A percentile compares a stretch with the other conserved stretches of the same genome.
These are phyloP conservation scores for Onygenales sp. DNA, from an alignment of 2,329 filamentous ascomycete species.

Conservation along the genomic window DNA sequence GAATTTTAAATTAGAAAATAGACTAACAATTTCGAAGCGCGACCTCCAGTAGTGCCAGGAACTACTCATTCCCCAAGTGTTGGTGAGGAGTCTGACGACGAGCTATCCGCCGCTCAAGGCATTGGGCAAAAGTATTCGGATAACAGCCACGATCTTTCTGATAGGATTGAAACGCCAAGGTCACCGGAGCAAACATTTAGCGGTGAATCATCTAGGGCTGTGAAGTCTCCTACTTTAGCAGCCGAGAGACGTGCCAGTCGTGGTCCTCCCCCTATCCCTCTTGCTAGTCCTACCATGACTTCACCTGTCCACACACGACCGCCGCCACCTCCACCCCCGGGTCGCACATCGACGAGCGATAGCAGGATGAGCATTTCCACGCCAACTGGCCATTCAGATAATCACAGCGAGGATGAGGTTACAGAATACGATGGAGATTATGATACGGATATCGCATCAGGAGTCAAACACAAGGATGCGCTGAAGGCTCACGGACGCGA, in stretches of 20 bases:
- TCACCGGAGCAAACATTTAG: not conserved
- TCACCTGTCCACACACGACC: constrained; percentile 48
- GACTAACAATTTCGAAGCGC: constrained; percentile 40
- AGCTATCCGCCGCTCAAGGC: constrained; percentile 49
- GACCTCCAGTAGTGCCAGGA: constrained; percentile 49
- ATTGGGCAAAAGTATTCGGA: constrained; percentile 15
- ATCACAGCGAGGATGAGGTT: constrained; percentile 65
- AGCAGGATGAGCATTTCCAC: constrained; percentile 32
- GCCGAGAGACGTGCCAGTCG: constrained; percentile 35
- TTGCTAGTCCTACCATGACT: constrained; percentile 28
- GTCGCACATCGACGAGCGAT: constrained; percentile 53
- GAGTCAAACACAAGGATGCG: constrained; percentile 87
- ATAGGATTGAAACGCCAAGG: not conserved
- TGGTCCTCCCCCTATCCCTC: constrained; percentile 30
- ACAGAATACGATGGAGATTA: constrained; percentile 97
- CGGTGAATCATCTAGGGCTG: constrained; percentile 1
- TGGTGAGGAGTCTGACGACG: constrained; percentile 83
- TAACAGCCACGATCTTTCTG: constrained; percentile 12
- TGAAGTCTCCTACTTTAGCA: constrained; percentile 20
- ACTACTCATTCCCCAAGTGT: constrained; percentile 57
- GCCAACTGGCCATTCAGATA: constrained; percentile 39
- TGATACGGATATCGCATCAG: constrained; percentile 93
- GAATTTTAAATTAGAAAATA: not conserved
- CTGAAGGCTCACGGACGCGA: constrained; percentile 73
- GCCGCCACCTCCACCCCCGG: constrained; percentile 52